Conservation (phyloP, 768 basidiomycete genomes). For the Vararia minispora region DNA sequence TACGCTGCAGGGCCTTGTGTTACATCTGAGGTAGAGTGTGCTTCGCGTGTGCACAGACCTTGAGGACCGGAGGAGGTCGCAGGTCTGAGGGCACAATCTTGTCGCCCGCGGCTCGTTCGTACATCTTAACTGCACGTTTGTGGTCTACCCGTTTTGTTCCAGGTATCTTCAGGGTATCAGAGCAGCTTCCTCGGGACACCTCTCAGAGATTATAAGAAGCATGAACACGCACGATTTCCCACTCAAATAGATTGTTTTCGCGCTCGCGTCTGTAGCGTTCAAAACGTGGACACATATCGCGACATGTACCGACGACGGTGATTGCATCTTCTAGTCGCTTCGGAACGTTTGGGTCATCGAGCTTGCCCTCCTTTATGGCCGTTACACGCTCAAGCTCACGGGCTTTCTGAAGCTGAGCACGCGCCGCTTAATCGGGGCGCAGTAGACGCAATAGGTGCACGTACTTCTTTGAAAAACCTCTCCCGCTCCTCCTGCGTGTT, state of each 20-base stretch:
- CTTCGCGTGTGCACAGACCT: conserved; percentile 38
- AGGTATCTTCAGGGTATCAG: conserved; percentile 49
- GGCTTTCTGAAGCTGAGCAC: conserved; percentile 48
- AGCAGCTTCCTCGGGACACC: conserved; percentile 4
- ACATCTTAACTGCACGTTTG: conserved; percentile 83
- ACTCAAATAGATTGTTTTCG: conserved; percentile 77
- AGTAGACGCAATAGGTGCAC: conserved; percentile 15
- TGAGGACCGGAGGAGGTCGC: conserved; percentile 75
- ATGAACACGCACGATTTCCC: conserved; percentile 61
- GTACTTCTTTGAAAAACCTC: conserved; percentile 60
- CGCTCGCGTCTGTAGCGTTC: conserved; percentile 86
- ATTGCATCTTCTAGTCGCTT: conserved; percentile 84
- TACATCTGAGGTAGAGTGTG: conserved; percentile 2
- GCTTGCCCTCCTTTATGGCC: conserved; percentile 74
- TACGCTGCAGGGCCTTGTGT: conserved; percentile 37
- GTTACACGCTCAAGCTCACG: conserved; percentile 61
- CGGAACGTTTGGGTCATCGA: conserved; percentile 76
- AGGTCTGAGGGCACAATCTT: conserved; percentile 87
- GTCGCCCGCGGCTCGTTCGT: conserved; percentile 90
- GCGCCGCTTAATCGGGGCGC: conserved; percentile 14
- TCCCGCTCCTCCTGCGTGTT: conserved; percentile 57
- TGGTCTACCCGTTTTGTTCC: conserved; percentile 84
- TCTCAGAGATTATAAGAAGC: conserved; percentile 4
- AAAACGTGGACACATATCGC: conserved; percentile 91
- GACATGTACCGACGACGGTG: conserved; percentile 85